These are phyloP conservation scores for Colletotrichum sp. DNA, from an alignment of 2,329 filamentous ascomycete species.

Conservation along the genomic window DNA sequence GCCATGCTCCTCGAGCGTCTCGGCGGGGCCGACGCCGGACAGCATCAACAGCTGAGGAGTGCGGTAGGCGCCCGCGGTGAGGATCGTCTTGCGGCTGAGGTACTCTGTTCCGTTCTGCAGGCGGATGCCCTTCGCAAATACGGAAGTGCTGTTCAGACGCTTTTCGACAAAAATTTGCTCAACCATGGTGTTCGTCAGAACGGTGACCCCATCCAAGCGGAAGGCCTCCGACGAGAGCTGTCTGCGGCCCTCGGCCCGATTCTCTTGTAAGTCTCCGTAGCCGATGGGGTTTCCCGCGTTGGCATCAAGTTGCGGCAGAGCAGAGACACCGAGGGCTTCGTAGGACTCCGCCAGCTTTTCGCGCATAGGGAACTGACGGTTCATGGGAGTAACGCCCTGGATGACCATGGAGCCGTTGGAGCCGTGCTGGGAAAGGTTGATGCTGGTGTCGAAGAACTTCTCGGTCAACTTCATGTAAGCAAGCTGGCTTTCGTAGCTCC, in stretches of 20 bases:
- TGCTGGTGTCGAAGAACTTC: conserved; percentile 27
- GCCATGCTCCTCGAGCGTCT: conserved; percentile 41
- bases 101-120: conserved; percentile 29
- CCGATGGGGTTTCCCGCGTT: conserved; percentile 35
- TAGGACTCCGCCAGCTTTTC: conserved; percentile 40
- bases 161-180: conserved; percentile 20
- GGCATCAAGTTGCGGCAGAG: conserved; percentile 28
- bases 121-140: conserved; percentile 30
- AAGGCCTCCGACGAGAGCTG: conserved; percentile 28
- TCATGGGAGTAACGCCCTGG: conserved; percentile 30
- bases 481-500: conserved; percentile 49
- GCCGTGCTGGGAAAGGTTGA: conserved; percentile 39
- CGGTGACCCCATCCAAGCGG: conserved; percentile 27
- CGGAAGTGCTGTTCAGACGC: not conserved
- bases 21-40: conserved; percentile 53
- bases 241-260: conserved; percentile 25
- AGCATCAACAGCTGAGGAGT: conserved; percentile 56
- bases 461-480: conserved; percentile 50
- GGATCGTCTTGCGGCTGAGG: conserved; percentile 38
- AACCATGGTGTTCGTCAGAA: conserved; percentile 28
- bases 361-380: conserved; percentile 42
- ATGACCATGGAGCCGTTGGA: conserved; percentile 41
- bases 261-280: conserved; percentile 36
- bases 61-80: conserved; percentile 54
- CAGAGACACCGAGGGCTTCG: conserved; percentile 40